These are phyloP conservation scores for Schizophyllum amplum DNA, from an alignment of 1,284 basidiomycete species.

Conservation along the genomic window DNA sequence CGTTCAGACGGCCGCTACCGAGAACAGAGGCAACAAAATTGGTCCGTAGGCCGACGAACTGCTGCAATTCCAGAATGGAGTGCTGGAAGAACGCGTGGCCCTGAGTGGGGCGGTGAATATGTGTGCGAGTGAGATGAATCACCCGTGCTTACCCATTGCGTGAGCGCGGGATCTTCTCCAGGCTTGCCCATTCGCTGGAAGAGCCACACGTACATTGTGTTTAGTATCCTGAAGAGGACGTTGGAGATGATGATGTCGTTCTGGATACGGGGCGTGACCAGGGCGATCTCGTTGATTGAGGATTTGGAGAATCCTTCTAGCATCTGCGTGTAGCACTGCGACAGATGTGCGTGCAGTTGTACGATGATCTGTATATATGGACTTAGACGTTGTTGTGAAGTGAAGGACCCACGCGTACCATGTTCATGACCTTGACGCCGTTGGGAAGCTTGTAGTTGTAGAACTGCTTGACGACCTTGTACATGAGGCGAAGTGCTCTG, in stretches of 20 bases:
- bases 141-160: background rate
- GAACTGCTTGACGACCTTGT: slow-evolving; percentile 60
- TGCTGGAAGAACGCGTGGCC: background rate
- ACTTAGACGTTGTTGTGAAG: background rate
- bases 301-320: slow-evolving; percentile 8
- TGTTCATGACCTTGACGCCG: slow-evolving; percentile 56
- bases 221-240: slow-evolving; percentile 5
- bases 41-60: slow-evolving; percentile 40
- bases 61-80: slow-evolving; percentile 46
- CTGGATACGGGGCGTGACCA: slow-evolving; percentile 30
- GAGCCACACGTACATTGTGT: background rate
- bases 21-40: slow-evolving; percentile 22
- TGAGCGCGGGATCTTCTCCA: slow-evolving; percentile 19
- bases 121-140: background rate
- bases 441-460: slow-evolving; percentile 56
- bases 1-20: background rate
- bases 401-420: slow-evolving; percentile 27
- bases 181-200: slow-evolving; percentile 1
- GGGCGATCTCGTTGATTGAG: slow-evolving; percentile 28
- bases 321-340: background rate
- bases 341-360: slow-evolving; percentile 33
- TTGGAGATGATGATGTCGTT: slow-evolving; percentile 37
- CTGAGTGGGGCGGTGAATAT: background rate
- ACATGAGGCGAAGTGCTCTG: slow-evolving; percentile 39
- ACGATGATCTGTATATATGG: slow-evolving; percentile 41